Evolutionary conservation across 1,139 yeast species (phyloP).

Genomic region (Kurtzmaniella quercitrusa): DNA sequence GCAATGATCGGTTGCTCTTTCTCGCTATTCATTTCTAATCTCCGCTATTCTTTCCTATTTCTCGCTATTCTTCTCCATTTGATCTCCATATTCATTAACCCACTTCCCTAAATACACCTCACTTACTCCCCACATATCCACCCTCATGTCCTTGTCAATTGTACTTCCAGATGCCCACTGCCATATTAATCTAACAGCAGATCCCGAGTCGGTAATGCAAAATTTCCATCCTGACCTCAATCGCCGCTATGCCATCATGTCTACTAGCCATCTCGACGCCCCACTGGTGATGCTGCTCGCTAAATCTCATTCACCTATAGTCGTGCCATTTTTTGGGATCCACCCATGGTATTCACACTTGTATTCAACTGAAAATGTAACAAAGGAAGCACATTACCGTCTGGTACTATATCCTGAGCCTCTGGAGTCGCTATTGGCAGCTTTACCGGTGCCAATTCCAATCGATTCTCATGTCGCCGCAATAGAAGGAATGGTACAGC

Average conservation of each 20-base stretch:
- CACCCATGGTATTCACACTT: conserved; percentile 91
- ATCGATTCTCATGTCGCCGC: conserved; percentile 33
- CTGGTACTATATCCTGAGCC: conserved; percentile 44
- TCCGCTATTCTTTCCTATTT: too few species aligned
- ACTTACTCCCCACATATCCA: not conserved
- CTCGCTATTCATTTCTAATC: too few species aligned
- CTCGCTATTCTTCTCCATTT: too few species aligned
- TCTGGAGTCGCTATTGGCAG: conserved; percentile 35
- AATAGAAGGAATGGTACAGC: conserved; percentile 13
- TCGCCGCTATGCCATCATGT: conserved; percentile 39
- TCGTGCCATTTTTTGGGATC: conserved; percentile 70
- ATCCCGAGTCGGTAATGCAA: conserved; percentile 11
- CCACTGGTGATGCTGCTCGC: conserved; percentile 29
- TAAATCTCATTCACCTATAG: conserved; percentile 15
- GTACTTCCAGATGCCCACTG: conserved; percentile 10
- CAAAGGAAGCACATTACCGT: conserved; percentile 51
- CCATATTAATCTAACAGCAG: not conserved
- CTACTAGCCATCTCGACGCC: conserved; percentile 53
- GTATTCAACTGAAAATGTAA: conserved; percentile 24
- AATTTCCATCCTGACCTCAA: not conserved
- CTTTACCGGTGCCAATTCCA: conserved; percentile 60
- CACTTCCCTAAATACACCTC: too few species aligned
- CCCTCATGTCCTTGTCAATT: not conserved
- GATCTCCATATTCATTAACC: too few species aligned
- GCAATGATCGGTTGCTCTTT: too few species aligned